These are phyloP conservation scores for Lachnellula arida DNA, from an alignment of 2,329 filamentous ascomycete species.

Conservation along the genomic window DNA sequence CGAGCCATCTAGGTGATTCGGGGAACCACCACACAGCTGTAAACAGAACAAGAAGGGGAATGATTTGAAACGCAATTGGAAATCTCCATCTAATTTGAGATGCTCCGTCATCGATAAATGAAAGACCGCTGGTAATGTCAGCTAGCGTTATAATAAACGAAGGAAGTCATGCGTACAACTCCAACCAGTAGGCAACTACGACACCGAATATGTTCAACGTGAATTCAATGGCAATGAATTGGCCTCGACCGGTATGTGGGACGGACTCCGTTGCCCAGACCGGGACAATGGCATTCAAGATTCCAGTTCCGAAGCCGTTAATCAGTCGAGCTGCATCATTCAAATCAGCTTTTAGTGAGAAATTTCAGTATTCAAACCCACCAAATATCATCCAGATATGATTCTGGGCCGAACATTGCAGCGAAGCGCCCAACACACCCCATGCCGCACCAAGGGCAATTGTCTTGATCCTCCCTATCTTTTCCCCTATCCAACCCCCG, in stretches of 20 bases:
- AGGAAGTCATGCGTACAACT: conserved; percentile 24
- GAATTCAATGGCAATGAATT: conserved; percentile 68
- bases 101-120: conserved; percentile 53
- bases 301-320: conserved; percentile 37
- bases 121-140: conserved; percentile 41
- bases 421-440: conserved; percentile 54
- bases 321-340: conserved; percentile 37
- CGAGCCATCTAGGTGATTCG: conserved; percentile 37
- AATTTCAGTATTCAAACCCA: conserved; percentile 31
- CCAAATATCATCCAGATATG: conserved; percentile 65
- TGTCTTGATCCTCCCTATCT: conserved; percentile 56
- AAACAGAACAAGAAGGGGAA: conserved; percentile 33
- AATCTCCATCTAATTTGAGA: conserved; percentile 48
- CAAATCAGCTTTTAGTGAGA: background rate
- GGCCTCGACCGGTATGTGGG: conserved; percentile 61
- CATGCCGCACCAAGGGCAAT: conserved; percentile 56
- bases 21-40: conserved; percentile 34
- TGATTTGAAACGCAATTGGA: conserved; percentile 35
- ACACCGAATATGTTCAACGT: conserved; percentile 70
- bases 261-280: conserved; percentile 44
- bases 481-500: conserved; percentile 61
- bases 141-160: conserved; percentile 11
- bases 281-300: conserved; percentile 38
- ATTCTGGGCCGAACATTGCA: conserved; percentile 64
- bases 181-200: conserved; percentile 57